Evolutionary conservation across 768 basidiomycete genomes (phyloP).

Genomic region (Nevesoporus exiguus): DNA sequence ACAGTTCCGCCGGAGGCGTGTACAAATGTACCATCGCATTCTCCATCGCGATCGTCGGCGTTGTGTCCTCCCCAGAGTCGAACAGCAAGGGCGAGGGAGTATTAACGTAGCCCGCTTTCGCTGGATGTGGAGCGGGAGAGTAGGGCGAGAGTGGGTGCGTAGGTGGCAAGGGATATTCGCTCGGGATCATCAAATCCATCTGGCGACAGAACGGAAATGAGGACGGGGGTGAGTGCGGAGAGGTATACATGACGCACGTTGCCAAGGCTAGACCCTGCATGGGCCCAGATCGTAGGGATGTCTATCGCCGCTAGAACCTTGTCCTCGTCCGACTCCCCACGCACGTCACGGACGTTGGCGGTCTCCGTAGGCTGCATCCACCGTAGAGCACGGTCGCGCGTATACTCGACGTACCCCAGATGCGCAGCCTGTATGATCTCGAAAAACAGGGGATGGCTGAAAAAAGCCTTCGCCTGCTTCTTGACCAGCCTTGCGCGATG

Average conservation of each 20-base stretch:
- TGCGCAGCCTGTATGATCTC: slow-evolving; percentile 33
- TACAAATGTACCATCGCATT: slow-evolving; percentile 28
- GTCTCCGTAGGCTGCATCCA: slow-evolving; percentile 18
- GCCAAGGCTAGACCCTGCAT: slow-evolving; percentile 28
- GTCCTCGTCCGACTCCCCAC: neutral
- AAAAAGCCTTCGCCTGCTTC: slow-evolving; percentile 30
- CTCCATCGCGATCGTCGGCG: slow-evolving; percentile 6
- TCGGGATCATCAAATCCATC: slow-evolving; percentile 36
- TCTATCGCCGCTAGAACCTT: slow-evolving; percentile 4
- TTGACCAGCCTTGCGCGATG: slow-evolving; percentile 39
- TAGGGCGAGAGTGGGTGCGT: slow-evolving; percentile 23
- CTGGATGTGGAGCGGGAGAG: slow-evolving; percentile 13
- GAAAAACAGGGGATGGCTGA: slow-evolving; percentile 45
- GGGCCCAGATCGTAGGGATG: slow-evolving; percentile 9
- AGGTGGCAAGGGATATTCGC: slow-evolving; percentile 34
- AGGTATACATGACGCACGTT: slow-evolving; percentile 15
- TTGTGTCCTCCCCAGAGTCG: neutral
- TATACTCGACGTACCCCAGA: slow-evolving; percentile 11
- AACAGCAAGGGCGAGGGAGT: neutral
- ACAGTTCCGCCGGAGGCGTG: slow-evolving; percentile 33
- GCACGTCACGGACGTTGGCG: neutral
- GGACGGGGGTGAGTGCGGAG: neutral
- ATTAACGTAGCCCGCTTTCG: slow-evolving; percentile 7
- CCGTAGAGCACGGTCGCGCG: slow-evolving; percentile 16
- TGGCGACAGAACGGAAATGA: slow-evolving; percentile 12